Conservation (phyloP, 2,329 filamentous ascomycete species). For the Alternaria brassicae region DNA sequence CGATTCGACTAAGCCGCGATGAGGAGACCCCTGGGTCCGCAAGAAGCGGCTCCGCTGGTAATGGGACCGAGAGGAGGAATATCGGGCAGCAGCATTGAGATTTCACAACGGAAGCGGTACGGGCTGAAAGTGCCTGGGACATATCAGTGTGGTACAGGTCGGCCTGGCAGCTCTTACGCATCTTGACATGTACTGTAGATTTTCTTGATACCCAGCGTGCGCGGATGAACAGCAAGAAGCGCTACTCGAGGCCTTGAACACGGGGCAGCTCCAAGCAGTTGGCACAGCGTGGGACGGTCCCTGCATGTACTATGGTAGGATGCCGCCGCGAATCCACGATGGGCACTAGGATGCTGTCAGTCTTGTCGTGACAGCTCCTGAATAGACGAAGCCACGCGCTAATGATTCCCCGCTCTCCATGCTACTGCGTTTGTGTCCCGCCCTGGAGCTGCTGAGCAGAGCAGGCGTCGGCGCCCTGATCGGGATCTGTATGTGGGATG, state of each 20-base stretch:
- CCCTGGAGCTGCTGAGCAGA: background rate
- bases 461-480: background rate
- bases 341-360: slow-evolving; percentile 7
- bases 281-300: slow-evolving; percentile 10
- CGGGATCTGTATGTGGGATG: background rate
- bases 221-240: background rate
- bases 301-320: slow-evolving; percentile 17
- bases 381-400: slow-evolving; percentile 13
- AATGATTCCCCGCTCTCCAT: slow-evolving; percentile 2
- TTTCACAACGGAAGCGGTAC: background rate
- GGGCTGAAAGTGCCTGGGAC: background rate
- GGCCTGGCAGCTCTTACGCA: background rate
- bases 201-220: slow-evolving; percentile 4
- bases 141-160: slow-evolving; percentile 1
- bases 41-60: background rate
- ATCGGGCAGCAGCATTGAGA: background rate
- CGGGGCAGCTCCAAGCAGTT: background rate
- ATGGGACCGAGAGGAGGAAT: background rate
- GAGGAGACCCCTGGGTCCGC: background rate
- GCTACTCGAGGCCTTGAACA: background rate
- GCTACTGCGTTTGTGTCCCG: slow-evolving; percentile 3
- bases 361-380: slow-evolving; percentile 8
- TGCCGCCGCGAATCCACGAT: slow-evolving; percentile 10
- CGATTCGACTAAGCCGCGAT: background rate
- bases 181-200: slow-evolving; percentile 1